Percentiles rank a stretch among this genome's conserved stretches.
Evolutionary conservation across 2,329 filamentous ascomycete genomes (phyloP).

Genomic region (Fusarium irregulare): DNA sequence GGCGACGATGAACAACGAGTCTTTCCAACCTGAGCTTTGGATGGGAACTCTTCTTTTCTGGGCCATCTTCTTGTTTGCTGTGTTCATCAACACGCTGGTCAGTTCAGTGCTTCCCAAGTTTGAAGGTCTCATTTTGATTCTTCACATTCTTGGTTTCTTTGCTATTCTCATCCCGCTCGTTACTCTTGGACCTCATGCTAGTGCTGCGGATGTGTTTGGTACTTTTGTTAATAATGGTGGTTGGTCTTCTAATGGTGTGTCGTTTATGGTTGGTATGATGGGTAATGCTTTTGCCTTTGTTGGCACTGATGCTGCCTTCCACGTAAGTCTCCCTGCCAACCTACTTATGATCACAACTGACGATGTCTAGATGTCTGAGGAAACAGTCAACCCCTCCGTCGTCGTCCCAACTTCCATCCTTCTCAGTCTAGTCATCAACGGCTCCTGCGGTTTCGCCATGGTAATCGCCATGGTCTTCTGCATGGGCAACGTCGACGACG

Average conservation of each 20-base stretch:
- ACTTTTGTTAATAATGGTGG: conserved; percentile 57
- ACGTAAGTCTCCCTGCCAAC: conserved; percentile 32
- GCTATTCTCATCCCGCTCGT: conserved; percentile 49
- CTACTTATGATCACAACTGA: background rate
- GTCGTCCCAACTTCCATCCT: conserved; percentile 64
- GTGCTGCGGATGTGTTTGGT: conserved; percentile 55
- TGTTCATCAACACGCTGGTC: conserved; percentile 63
- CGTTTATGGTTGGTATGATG: conserved; percentile 59
- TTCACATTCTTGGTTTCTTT: conserved; percentile 57
- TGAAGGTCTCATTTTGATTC: conserved; percentile 61
- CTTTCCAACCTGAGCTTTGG: conserved; percentile 56
- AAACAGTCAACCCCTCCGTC: conserved; percentile 59
- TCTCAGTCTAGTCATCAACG: conserved; percentile 61
- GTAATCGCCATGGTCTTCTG: conserved; percentile 67
- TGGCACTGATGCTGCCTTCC: conserved; percentile 48
- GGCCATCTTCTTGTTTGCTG: conserved; percentile 57
- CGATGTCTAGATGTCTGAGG: conserved; percentile 55
- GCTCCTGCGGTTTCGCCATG: conserved; percentile 65
- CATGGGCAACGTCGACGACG: conserved; percentile 59
- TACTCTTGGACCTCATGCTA: conserved; percentile 48
- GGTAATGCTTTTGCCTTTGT: conserved; percentile 54
- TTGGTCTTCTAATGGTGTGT: conserved; percentile 57
- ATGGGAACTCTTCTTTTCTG: conserved; percentile 63
- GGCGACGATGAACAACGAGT: conserved; percentile 47
- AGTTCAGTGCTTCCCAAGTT: conserved; percentile 60